Conservation (phyloP, 164 flowering plant species). For the Nymphaea colorata region DNA sequence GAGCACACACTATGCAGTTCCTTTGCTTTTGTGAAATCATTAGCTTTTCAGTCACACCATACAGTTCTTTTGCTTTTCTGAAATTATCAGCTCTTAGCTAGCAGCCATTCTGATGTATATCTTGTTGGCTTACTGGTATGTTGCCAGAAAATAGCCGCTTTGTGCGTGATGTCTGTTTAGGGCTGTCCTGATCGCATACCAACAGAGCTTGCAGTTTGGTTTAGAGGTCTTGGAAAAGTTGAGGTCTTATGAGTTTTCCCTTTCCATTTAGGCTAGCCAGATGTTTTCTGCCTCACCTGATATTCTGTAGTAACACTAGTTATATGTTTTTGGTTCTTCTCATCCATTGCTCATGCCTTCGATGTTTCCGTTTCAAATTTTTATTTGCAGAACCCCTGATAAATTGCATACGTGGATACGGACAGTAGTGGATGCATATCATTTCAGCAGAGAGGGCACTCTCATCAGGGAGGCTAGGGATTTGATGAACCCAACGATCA, state of each 20-base stretch:
- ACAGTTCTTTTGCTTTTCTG: background rate
- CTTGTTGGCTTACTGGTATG: too few relatives aligned
- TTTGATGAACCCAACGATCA: constrained; percentile 44
- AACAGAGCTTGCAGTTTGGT: too few relatives aligned
- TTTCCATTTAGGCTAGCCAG: too few relatives aligned
- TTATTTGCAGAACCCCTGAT: constrained; percentile 51
- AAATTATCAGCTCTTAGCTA: background rate
- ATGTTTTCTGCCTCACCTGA: too few relatives aligned
- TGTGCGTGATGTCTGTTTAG: too few relatives aligned
- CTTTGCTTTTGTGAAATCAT: background rate
- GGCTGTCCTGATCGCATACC: too few relatives aligned
- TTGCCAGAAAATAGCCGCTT: too few relatives aligned
- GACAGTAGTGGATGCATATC: constrained; percentile 50
- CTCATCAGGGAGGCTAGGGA: constrained; percentile 56
- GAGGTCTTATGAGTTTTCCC: too few relatives aligned
- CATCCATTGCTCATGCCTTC: too few relatives aligned
- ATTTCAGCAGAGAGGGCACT: constrained; percentile 44
- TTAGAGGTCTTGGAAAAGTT: too few relatives aligned
- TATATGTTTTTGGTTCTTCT: too few relatives aligned
- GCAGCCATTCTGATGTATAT: background rate
- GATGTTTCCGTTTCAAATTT: background rate
- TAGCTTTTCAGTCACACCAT: background rate
- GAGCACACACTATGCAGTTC: background rate
- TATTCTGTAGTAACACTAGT: too few relatives aligned
- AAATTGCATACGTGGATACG: constrained; percentile 46